A percentile compares a stretch with the other conserved stretches of the same genome.
Conservation (phyloP, 2,329 filamentous ascomycete genomes). For the Talaromyces sp. region DNA sequence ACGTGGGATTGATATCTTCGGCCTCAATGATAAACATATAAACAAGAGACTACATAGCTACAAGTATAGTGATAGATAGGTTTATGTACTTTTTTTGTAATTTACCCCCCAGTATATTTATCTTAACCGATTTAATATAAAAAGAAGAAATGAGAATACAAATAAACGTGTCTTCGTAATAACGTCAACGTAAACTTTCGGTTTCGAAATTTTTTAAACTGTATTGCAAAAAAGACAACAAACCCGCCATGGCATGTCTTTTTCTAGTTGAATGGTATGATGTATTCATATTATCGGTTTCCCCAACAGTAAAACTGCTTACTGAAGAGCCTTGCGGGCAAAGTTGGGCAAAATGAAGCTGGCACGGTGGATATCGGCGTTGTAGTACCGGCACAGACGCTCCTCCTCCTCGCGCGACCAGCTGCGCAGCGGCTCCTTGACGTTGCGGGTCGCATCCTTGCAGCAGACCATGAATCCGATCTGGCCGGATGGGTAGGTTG, state of each 20-base stretch:
- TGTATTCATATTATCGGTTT: neutral
- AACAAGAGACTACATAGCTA: too few relatives aligned
- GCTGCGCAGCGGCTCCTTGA: slow-evolving; percentile 75
- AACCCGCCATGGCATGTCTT: neutral
- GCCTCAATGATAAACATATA: too few relatives aligned
- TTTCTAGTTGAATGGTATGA: neutral
- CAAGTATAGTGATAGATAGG: too few relatives aligned
- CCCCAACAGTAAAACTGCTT: neutral
- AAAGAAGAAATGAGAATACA: neutral
- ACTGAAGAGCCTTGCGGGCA: slow-evolving; percentile 63
- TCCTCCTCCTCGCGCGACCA: slow-evolving; percentile 87
- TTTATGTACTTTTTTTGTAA: neutral
- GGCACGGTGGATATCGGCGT: slow-evolving; percentile 91
- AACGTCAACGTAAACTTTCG: too few relatives aligned
- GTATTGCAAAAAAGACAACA: neutral
- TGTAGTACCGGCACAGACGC: slow-evolving; percentile 94
- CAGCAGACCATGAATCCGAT: slow-evolving; percentile 99
- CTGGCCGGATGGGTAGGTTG: slow-evolving; percentile 97
- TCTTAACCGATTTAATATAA: neutral
- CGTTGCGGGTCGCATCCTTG: slow-evolving; percentile 82
- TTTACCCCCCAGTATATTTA: neutral
- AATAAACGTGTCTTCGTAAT: neutral
- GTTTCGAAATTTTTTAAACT: neutral
- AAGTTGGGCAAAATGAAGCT: slow-evolving; percentile 92
- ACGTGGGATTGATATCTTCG: too few relatives aligned